Conservation (phyloP, 176 grass and related monocot genomes). For the Bonia amplexicaulis region DNA sequence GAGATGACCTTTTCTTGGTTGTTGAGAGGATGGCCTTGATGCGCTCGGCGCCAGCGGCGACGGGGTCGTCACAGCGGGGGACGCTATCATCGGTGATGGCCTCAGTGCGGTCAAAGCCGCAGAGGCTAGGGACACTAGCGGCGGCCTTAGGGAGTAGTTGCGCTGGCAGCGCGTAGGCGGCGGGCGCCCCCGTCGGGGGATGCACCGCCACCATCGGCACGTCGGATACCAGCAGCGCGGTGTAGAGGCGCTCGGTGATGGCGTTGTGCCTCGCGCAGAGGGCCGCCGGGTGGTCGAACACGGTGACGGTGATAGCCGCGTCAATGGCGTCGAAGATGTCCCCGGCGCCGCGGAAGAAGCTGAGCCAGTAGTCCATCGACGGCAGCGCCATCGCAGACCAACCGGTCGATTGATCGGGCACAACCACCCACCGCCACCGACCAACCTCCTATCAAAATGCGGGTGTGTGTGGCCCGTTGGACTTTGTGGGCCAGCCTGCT, state of each 20-base stretch:
- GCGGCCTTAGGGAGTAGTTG: conserved; percentile 45
- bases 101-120: conserved; percentile 61
- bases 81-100: conserved; percentile 47
- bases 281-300: conserved; percentile 48
- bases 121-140: conserved; percentile 57
- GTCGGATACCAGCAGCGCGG: conserved; percentile 27
- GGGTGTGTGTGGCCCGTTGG: too few relatives aligned
- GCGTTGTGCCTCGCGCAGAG: conserved; percentile 48
- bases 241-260: conserved; percentile 58
- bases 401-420: neutral
- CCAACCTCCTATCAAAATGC: neutral
- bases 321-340: conserved; percentile 63
- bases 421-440: neutral
- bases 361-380: conserved; percentile 55
- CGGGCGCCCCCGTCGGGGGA: neutral
- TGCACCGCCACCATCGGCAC: neutral
- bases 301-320: conserved; percentile 50
- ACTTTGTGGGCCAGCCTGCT: too few relatives aligned
- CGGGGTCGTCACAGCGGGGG: conserved; percentile 24
- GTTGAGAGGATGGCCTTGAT: conserved; percentile 59
- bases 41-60: conserved; percentile 34
- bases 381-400: conserved; percentile 29
- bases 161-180: conserved; percentile 1
- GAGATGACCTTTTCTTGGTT: conserved; percentile 42
- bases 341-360: conserved; percentile 52